A percentile compares a stretch with the other conserved stretches of the same genome.
These are phyloP conservation scores for Penicillium janthinellum DNA, from an alignment of 2,329 filamentous ascomycete genomes.

Conservation along the genomic window DNA sequence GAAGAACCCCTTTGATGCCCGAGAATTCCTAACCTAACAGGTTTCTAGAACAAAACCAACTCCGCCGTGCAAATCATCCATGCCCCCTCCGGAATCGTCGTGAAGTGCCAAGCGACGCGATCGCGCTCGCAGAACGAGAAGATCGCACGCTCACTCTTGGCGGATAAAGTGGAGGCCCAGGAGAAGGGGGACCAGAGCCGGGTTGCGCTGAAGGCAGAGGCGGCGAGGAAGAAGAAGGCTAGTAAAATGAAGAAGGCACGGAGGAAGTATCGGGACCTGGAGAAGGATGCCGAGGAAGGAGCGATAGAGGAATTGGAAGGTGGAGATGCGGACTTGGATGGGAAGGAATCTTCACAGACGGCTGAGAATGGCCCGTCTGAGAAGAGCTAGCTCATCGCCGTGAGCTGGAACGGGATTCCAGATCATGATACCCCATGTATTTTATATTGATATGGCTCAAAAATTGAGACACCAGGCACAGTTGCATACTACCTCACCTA, in stretches of 20 bases:
- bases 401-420: neutral
- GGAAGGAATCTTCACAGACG: neutral
- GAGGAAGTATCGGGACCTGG: constrained; percentile 47
- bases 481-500: too few relatives aligned
- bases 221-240: constrained; percentile 67
- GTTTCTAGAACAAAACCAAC: constrained; percentile 82
- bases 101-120: constrained; percentile 91
- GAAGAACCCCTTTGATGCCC: neutral
- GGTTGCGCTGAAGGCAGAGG: constrained; percentile 75
- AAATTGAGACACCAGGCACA: neutral
- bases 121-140: constrained; percentile 85
- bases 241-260: constrained; percentile 48
- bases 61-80: constrained; percentile 94
- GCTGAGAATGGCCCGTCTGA: neutral
- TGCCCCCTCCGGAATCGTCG: constrained; percentile 82
- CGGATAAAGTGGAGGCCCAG: constrained; percentile 73
- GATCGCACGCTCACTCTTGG: constrained; percentile 76
- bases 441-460: neutral
- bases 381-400: neutral
- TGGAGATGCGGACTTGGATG: constrained; percentile 15
- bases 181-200: constrained; percentile 75
- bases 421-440: neutral
- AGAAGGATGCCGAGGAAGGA: constrained; percentile 29
- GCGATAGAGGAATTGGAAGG: constrained; percentile 11
- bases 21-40: neutral